Percentiles rank a stretch among this genome's conserved stretches.
Evolutionary conservation across 2,329 filamentous ascomycete genomes (phyloP).

Genomic region (Fusarium cicatricum): DNA sequence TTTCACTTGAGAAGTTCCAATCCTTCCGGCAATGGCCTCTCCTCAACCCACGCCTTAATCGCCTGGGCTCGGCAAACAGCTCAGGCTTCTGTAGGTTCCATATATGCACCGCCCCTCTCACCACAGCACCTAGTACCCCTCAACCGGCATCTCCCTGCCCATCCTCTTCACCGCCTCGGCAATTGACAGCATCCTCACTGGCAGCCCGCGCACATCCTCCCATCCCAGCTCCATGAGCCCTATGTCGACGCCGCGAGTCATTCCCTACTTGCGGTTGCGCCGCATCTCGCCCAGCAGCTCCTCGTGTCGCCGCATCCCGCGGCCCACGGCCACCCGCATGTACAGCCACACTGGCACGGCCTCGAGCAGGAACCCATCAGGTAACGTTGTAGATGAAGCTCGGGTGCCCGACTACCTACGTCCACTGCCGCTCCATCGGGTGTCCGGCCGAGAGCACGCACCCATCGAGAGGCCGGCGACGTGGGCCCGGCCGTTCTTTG

Average conservation of each 20-base stretch:
- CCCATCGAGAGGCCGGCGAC: slow-evolving; percentile 53
- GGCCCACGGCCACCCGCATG: slow-evolving; percentile 40
- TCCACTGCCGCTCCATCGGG: slow-evolving; percentile 41
- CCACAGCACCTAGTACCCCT: slow-evolving; percentile 44
- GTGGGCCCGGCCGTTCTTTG: slow-evolving; percentile 49
- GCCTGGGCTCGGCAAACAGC: slow-evolving; percentile 49
- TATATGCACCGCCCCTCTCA: slow-evolving; percentile 49
- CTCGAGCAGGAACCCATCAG: slow-evolving; percentile 38
- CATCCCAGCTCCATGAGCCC: slow-evolving; percentile 38
- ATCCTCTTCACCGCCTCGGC: slow-evolving; percentile 44
- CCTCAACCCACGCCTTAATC: slow-evolving; percentile 48
- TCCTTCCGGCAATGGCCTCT: slow-evolving; percentile 38
- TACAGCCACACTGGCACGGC: slow-evolving; percentile 42
- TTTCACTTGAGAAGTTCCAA: slow-evolving; percentile 34
- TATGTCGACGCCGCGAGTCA: slow-evolving; percentile 36
- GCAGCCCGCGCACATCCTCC: slow-evolving; percentile 38
- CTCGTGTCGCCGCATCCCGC: slow-evolving; percentile 42
- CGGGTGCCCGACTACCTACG: slow-evolving; percentile 40
- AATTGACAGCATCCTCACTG: slow-evolving; percentile 42
- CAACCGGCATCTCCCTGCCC: slow-evolving; percentile 35
- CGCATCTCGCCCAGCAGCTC: slow-evolving; percentile 47
- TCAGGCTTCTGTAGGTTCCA: slow-evolving; percentile 53
- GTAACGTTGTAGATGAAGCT: slow-evolving; percentile 41
- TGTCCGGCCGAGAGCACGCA: slow-evolving; percentile 49
- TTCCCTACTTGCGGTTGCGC: slow-evolving; percentile 42